phyloP scores from a whole-genome alignment of 331 rosid species.

The Acacia pycnantha region DNA sequence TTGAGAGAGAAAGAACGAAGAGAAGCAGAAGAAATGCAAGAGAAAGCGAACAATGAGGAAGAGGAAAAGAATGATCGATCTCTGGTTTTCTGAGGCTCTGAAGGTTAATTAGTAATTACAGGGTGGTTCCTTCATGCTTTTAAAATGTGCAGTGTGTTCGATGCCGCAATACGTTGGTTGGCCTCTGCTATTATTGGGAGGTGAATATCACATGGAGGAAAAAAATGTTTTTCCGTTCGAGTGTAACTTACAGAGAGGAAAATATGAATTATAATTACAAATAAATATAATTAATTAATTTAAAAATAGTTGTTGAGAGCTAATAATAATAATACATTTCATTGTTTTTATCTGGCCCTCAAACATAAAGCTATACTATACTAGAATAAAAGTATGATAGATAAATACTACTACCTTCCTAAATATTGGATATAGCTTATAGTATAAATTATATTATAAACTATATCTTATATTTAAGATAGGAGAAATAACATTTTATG shows the following conservation, averaged over 20 bases:
- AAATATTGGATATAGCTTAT: no score
- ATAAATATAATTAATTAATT: not conserved
- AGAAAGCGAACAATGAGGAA: constrained; percentile 47
- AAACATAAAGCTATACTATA: not conserved
- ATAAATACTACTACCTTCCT: no score
- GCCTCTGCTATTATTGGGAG: constrained; percentile 33
- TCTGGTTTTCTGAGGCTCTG: not conserved
- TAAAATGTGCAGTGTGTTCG: not conserved
- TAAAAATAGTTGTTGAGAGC: not conserved
- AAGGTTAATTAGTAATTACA: constrained; percentile 23
- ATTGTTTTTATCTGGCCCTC: not conserved
- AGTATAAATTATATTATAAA: no score
- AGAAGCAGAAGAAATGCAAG: constrained; percentile 29
- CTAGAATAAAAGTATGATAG: not conserved
- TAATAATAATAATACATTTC: no score
- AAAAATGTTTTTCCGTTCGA: not conserved
- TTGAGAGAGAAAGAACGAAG: not conserved
- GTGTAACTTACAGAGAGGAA: not conserved
- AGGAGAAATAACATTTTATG: not conserved
- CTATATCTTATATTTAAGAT: no score
- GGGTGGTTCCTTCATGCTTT: not conserved
- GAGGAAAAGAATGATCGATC: not conserved
- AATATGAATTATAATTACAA: not conserved
- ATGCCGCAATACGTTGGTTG: constrained; percentile 13
- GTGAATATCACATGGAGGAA: not conserved